Conservation (phyloP, 768 basidiomycete species). For the Harrya chromipes region DNA sequence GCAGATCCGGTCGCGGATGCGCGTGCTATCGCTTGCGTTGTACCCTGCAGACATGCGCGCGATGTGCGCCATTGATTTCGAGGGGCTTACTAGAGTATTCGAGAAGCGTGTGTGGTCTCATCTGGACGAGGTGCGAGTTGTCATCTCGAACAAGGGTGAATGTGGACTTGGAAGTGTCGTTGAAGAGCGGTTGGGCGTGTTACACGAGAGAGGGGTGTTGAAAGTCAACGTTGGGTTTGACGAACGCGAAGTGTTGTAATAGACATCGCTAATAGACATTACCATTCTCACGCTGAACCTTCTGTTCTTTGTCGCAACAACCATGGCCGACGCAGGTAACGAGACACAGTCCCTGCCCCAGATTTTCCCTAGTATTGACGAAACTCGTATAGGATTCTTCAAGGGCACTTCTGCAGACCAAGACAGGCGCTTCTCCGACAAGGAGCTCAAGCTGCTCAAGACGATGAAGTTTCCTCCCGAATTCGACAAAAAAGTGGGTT, state of each 20-base stretch:
- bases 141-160: slow-evolving; percentile 32
- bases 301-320: slow-evolving; percentile 14
- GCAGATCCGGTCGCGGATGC: slow-evolving; percentile 28
- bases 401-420: slow-evolving; percentile 90
- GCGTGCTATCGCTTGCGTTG: slow-evolving; percentile 29
- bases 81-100: slow-evolving; percentile 26
- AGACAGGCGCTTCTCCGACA: slow-evolving; percentile 92
- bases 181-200: slow-evolving; percentile 16
- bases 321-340: slow-evolving; percentile 61
- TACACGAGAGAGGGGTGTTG: slow-evolving; percentile 28
- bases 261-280: background rate
- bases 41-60: slow-evolving; percentile 32
- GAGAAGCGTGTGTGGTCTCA: slow-evolving; percentile 19
- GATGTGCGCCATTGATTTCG: slow-evolving; percentile 28
- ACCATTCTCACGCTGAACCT: slow-evolving; percentile 18
- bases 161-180: slow-evolving; percentile 23
- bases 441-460: slow-evolving; percentile 87
- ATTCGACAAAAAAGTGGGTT: slow-evolving; percentile 78
- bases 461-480: slow-evolving; percentile 86
- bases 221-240: slow-evolving; percentile 31
- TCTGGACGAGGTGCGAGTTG: slow-evolving; percentile 26
- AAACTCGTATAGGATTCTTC: slow-evolving; percentile 60
- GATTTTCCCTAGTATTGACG: slow-evolving; percentile 8
- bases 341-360: slow-evolving; percentile 9
- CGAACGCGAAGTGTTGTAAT: slow-evolving; percentile 28